Evolutionary conservation across 768 basidiomycete species (phyloP), one percentile per base, ranked within the genome.

Genomic region (Hemileccinum rubropunctum): DNA sequence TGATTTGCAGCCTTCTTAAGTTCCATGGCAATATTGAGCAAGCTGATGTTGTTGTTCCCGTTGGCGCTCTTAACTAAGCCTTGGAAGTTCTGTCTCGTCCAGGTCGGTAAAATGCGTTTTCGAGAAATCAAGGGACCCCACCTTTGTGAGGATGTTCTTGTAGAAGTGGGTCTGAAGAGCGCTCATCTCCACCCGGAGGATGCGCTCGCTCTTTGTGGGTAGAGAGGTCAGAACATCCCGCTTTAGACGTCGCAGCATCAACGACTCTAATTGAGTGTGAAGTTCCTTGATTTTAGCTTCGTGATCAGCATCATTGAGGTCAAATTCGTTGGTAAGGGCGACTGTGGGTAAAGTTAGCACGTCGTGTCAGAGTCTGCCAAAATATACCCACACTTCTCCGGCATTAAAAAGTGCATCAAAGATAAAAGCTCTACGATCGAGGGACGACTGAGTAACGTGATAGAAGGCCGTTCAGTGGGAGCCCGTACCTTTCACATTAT

Each of bases 361-460:
- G 32, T 9, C 13, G 11, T n/a, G 5, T 18, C 26, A 15, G 18
- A 10, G 3, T 27, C 9, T 36, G 18, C n/a, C 28, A 34, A 37
- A 36, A 14, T 20, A 9, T 39, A 58, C 87, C 68, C 57, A 91
- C 92, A 99, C 74, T 91, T 92, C 62, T 98, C 95, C 8, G 97
- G 97, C 91, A 97, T 97, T 58, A 98, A 76, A 78, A 99, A 99
- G 68, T 98, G 97, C 95, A 98, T 98, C 68, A 98, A 73, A 9
- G 97, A 92, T 36, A 98, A 76, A 32, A 99, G 73, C 69, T 99
- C 97, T 97, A 63, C 7, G 47, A 40, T 45, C 46, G 42, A 35
- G 46, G 32, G 21, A 37, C 17, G 49, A 43, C 41, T 58, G 36
- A 58, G 51, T 36, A 45, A 58, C 21, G 23, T 30, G 36, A 32